Base-by-base conservation (phyloP, 306 rosid genomes). In the Sindora glabra region DNA sequence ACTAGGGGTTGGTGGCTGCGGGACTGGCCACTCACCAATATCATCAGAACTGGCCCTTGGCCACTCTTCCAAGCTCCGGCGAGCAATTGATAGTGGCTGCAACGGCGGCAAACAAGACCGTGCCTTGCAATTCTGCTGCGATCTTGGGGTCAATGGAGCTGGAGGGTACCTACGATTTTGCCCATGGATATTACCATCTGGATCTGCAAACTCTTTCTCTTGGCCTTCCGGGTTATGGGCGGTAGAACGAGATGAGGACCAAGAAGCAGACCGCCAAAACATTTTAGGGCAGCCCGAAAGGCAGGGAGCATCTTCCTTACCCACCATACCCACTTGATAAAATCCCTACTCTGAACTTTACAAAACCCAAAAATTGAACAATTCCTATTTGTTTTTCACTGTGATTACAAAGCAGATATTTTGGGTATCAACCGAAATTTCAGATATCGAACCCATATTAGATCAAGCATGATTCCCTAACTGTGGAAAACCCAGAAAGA, bases 51-150 rank as follows among this genome's bases (percentile, higher is more conserved):
- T 79, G 0, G 99, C 94, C 71, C 80, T 86, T 8, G 99, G 99
- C 99, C 99, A 94, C 81, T 94, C 99, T 6, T 94, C 97, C 51
- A 94, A 73, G 81, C 97, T 94, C 68, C 94, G 78, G 32, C 91
- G 85, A 67, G 99, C 95, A 59, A 94, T 84, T n/a, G 97, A 82
- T 13, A 94, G 65, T 8, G 96, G 96, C 74, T 89, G 97, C 52
- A 94, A 73, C 5, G 95, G 99, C 3, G 99, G 97, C 71, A 89
- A 68, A 67, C 89, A 76, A 22, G 91, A 89, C 70, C 97, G 61
- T 16, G 89, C 91, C 82, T 94, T 94, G 66, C 85, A 77, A 58
- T 59, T 85, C 45, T 94, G 97, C 74, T 94, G 99, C 52, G 97
- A 89, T 26, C 99, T 77, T 3, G 99, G 99, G 32, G 97, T 94